phyloP scores from a whole-genome alignment of 108 stramenopile genomes.

The Halocafeteria seosinensis region DNA sequence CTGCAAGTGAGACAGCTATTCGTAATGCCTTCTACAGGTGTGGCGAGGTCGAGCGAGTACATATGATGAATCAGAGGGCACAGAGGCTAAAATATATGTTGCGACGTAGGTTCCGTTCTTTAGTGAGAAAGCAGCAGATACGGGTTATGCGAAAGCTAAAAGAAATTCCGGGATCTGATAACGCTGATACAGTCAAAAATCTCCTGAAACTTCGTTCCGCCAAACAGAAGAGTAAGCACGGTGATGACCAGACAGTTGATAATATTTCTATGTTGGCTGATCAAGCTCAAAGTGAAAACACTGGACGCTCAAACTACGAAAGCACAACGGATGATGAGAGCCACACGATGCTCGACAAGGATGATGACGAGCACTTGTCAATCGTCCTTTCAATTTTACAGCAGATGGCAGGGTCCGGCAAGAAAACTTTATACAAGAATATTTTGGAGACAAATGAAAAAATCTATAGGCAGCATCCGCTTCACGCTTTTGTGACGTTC shows the following conservation, averaged over 20 bases:
- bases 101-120: background rate
- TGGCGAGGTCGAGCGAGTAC: background rate
- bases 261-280: background rate
- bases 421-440: background rate
- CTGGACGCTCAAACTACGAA: too few species aligned
- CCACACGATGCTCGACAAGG: too few species aligned
- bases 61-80: background rate
- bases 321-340: too few species aligned
- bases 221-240: too few species aligned
- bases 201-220: background rate
- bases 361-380: background rate
- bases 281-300: background rate
- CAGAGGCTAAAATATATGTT: background rate
- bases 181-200: background rate
- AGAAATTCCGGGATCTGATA: background rate
- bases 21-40: background rate
- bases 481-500: background rate
- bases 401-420: background rate
- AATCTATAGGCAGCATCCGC: background rate
- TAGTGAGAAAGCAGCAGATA: background rate
- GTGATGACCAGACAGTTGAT: too few species aligned
- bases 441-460: background rate
- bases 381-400: background rate
- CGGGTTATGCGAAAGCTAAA: background rate
- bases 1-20: too few species aligned